A percentile compares a stretch with the other conserved stretches of the same genome.
These are phyloP conservation scores for Polygonum aviculare DNA, from an alignment of 148 eudicot species.

Conservation along the genomic window DNA sequence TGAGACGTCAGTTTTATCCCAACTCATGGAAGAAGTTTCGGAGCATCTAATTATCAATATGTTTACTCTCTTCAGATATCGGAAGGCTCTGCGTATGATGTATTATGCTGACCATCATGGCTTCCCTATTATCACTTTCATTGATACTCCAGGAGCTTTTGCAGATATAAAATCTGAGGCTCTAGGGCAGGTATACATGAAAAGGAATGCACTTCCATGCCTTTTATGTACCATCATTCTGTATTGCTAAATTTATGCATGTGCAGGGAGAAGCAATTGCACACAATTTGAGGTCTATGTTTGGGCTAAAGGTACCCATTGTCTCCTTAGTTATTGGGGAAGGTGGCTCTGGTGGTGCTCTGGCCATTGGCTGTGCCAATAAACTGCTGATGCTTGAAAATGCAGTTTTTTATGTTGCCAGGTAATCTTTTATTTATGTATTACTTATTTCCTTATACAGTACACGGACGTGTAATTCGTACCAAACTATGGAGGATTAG, in stretches of 20 bases:
- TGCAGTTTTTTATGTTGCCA: constrained; percentile 82
- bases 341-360: constrained; percentile 94
- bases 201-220: constrained; percentile 2
- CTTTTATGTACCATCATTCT: background rate
- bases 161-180: constrained; percentile 84
- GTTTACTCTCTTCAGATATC: constrained; percentile 34
- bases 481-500: background rate
- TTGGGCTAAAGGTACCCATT: constrained; percentile 77
- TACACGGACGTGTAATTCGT: background rate
- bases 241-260: background rate
- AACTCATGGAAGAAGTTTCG: background rate
- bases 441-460: background rate
- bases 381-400: constrained; percentile 74
- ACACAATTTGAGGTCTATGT: constrained; percentile 77
- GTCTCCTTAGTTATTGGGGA: constrained; percentile 83
- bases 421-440: constrained; percentile 26
- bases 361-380: constrained; percentile 87
- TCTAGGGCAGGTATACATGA: constrained; percentile 65
- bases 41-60: constrained; percentile 8
- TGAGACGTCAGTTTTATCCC: background rate
- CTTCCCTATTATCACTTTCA: constrained; percentile 69
- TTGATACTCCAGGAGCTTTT: constrained; percentile 89
- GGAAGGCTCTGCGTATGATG: constrained; percentile 89
- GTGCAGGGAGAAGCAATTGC: constrained; percentile 91
- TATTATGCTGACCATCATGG: constrained; percentile 85